Evolutionary conservation across 1,284 basidiomycete species (phyloP), one percentile per base, ranked within the genome.

Genomic region (Sporisorium exsertum): DNA sequence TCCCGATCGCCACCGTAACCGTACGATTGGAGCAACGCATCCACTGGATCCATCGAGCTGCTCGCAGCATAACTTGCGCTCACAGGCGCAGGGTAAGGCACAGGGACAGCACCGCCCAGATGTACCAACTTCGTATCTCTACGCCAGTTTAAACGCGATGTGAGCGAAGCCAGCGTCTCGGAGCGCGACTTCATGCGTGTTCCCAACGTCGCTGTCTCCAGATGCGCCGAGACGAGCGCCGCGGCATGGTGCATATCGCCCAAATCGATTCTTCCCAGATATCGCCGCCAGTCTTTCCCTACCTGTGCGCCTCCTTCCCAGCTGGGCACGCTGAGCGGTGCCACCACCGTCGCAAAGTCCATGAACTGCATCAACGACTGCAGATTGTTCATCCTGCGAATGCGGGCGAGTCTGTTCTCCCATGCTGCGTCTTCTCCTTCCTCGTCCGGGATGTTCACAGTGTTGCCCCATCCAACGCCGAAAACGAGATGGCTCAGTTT

Each of bases 151-250:
- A 85, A 64, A 2, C 77, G 80, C 12, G 67, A 55, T 13, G 69
- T 57, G 29, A 85, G 64, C 18, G 69, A 63, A 3, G 59, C 37
- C 26, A 79, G 63, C n/a, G 79, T 68, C 37, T 81, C 76, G n/a
- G 61, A 37, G 12, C 76, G 64, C 12, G 60, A 64, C 20, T 62
- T 57, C 16, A 83, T 46, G 5, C 81, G 63, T 67, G 73, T 51
- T 1, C 68, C 64, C 22, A 84, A 53, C n/a, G 82, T 84, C 5
- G 82, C 78, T 18, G 82, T 81, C 45, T 84, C 83, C 40, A 80
- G 58, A 43, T 81, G 77, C 2, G 81, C 67, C 8, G 80, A 67
- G 2, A 84, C 40, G 18, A 84, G 63, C 2, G 81, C 81, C 32
- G 75, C 68, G 0, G 68, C 64, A 20, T 83, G 75, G 52, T 77